Evolutionary conservation across 2,329 filamentous ascomycete genomes (phyloP).

Genomic region (Pseudocercospora eumusae): DNA sequence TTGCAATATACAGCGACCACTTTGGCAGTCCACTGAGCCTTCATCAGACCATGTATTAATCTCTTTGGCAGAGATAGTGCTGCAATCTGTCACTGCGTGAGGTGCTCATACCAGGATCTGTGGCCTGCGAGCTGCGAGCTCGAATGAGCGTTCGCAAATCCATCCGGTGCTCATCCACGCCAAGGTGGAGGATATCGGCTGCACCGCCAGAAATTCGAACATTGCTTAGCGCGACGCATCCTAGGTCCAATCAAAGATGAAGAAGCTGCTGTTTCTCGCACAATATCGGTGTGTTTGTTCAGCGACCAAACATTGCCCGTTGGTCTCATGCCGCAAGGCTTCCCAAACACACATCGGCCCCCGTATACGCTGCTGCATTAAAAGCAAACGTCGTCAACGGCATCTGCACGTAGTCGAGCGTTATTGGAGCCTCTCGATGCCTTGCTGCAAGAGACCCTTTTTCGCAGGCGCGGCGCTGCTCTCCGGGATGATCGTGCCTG

Average conservation of each 20-base stretch:
- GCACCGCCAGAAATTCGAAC: slow-evolving; percentile 9
- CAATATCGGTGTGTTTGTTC: too few species aligned
- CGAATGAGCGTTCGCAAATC: background rate
- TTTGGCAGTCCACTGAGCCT: background rate
- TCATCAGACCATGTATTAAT: background rate
- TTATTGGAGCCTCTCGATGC: background rate
- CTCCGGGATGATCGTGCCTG: too few species aligned
- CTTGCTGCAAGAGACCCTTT: background rate
- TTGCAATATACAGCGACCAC: background rate
- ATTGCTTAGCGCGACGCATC: background rate
- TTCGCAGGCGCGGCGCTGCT: background rate
- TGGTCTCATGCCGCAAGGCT: background rate
- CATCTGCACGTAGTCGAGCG: background rate
- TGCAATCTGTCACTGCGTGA: background rate
- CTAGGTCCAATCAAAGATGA: background rate
- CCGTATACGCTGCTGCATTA: background rate
- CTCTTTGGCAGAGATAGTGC: background rate
- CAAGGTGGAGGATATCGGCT: slow-evolving; percentile 7
- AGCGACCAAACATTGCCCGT: background rate
- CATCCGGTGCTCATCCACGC: background rate
- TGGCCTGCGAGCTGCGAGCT: background rate
- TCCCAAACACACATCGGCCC: background rate
- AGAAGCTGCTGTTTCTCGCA: background rate
- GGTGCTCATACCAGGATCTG: background rate
- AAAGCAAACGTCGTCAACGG: background rate